A percentile compares a stretch with the other conserved stretches of the same genome.
Conservation (phyloP, 1,284 basidiomycete species). For the Stereum hirsutum region DNA sequence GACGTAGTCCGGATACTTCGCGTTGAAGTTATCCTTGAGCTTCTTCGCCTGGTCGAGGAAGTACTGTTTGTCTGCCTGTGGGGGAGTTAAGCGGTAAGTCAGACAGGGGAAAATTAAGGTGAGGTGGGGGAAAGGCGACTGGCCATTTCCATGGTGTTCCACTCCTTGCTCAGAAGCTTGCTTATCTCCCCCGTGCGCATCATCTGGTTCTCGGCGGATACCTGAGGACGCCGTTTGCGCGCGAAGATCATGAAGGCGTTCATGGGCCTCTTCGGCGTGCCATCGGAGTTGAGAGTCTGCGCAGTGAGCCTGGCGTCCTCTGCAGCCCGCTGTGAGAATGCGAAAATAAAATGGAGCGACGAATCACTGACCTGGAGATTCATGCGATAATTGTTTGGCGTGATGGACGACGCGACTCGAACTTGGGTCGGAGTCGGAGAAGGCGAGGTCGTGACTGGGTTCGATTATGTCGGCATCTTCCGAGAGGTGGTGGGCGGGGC, state of each 20-base stretch:
- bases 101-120: slow-evolving; percentile 2
- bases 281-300: slow-evolving; percentile 74
- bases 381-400: no score
- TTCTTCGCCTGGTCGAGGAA: slow-evolving; percentile 78
- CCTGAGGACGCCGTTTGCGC: slow-evolving; percentile 68
- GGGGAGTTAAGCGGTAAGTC: slow-evolving; percentile 4
- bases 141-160: slow-evolving; percentile 66
- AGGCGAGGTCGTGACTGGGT: no score
- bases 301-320: slow-evolving; percentile 53
- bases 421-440: no score
- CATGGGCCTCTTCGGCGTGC: slow-evolving; percentile 80
- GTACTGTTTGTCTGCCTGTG: slow-evolving; percentile 70
- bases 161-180: slow-evolving; percentile 75
- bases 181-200: slow-evolving; percentile 82
- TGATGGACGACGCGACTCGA: no score
- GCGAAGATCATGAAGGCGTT: slow-evolving; percentile 89
- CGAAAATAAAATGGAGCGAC: no score
- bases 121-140: slow-evolving; percentile 16
- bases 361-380: no score
- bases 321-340: no score
- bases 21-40: slow-evolving; percentile 75
- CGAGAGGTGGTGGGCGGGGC: no score
- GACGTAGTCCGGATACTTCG: slow-evolving; percentile 81
- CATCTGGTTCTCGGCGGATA: slow-evolving; percentile 71
- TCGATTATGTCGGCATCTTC: no score